Evolutionary conservation across 2,329 filamentous ascomycete species (phyloP).

Genomic region (Cladorrhinum sp.): DNA sequence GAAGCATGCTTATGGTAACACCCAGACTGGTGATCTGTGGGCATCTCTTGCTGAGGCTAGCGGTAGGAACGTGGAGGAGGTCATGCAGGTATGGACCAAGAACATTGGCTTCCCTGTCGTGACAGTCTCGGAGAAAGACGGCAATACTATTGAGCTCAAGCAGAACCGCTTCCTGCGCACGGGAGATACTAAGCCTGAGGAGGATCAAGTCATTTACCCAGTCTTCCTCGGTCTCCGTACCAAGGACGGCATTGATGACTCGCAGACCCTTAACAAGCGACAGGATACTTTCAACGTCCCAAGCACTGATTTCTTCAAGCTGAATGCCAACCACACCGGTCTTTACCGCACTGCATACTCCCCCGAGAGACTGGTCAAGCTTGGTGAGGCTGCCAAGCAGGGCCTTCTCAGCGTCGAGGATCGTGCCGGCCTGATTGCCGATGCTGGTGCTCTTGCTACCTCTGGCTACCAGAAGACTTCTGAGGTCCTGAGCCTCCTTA

Average conservation of each 20-base stretch:
- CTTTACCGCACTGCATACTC: slow-evolving; percentile 89
- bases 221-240: slow-evolving; percentile 85
- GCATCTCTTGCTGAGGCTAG: slow-evolving; percentile 81
- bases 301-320: slow-evolving; percentile 86
- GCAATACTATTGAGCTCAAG: slow-evolving; percentile 77
- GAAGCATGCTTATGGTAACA: slow-evolving; percentile 96
- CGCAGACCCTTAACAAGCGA: slow-evolving; percentile 65
- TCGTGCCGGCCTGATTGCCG: slow-evolving; percentile 89
- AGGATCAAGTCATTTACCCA: slow-evolving; percentile 83
- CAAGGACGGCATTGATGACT: slow-evolving; percentile 76
- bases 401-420: slow-evolving; percentile 84
- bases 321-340: slow-evolving; percentile 91
- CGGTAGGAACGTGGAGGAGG: slow-evolving; percentile 82
- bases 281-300: slow-evolving; percentile 76
- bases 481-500: slow-evolving; percentile 77
- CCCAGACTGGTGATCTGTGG: slow-evolving; percentile 87
- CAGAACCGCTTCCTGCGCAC: slow-evolving; percentile 95
- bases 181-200: slow-evolving; percentile 87
- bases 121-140: slow-evolving; percentile 72
- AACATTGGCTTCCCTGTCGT: slow-evolving; percentile 92
- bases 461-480: slow-evolving; percentile 95
- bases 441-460: slow-evolving; percentile 82
- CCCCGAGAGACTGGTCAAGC: slow-evolving; percentile 78
- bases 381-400: slow-evolving; percentile 79
- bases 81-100: slow-evolving; percentile 97